Conservation (phyloP, 2,329 filamentous ascomycete genomes). For the Sporothrix variecibatus region DNA sequence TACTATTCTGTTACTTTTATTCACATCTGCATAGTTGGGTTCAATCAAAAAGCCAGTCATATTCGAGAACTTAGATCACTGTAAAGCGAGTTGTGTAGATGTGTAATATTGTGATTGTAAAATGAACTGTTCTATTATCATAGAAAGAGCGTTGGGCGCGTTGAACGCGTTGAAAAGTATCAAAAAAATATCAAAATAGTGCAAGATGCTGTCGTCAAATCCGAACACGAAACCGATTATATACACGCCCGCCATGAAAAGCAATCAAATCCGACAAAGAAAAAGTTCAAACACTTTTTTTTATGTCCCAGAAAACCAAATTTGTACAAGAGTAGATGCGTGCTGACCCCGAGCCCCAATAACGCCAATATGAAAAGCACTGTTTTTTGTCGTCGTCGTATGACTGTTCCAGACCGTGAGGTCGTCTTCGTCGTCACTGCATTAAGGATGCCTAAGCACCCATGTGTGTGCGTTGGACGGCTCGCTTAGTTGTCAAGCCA, state of each 20-base stretch:
- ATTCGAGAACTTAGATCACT: not conserved
- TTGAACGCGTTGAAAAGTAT: not conserved
- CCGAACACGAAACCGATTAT: not conserved
- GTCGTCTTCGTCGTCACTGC: not conserved
- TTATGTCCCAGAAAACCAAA: not conserved
- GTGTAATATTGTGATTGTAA: not conserved
- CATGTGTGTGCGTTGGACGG: not conserved
- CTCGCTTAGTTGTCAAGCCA: slow-evolving; percentile 49
- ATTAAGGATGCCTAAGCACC: not conserved
- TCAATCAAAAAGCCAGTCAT: not conserved
- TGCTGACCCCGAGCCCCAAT: not conserved
- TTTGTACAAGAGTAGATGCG: not conserved
- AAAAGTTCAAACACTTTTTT: not conserved
- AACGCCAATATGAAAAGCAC: not conserved
- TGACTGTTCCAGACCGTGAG: not conserved
- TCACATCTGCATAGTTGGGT: slow-evolving; percentile 17
- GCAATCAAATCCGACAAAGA: not conserved
- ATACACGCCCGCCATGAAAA: not conserved
- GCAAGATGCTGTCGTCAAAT: not conserved
- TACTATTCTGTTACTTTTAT: not conserved
- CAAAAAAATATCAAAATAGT: not conserved
- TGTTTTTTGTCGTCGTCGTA: not conserved
- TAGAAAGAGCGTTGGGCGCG: not conserved
- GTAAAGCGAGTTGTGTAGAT: not conserved
- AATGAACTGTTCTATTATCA: not conserved